Base-by-base conservation (phyloP, 2,329 filamentous ascomycete species). In the Biscogniauxia sp. region DNA sequence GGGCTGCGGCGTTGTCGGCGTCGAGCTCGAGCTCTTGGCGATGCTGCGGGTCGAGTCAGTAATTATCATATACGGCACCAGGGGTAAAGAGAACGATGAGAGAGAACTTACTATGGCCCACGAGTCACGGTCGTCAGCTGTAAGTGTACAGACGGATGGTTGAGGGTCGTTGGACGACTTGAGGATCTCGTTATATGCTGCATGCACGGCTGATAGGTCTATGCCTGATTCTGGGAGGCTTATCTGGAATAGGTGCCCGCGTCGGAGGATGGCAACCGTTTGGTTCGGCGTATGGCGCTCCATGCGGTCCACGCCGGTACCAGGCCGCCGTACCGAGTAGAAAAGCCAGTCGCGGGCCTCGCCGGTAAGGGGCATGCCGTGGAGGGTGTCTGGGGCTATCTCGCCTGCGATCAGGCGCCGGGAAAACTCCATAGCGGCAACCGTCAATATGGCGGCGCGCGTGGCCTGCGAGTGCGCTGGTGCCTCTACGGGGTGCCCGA, bases 161-260 rank as follows among this genome's bases (percentile, higher is more conserved):
- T 32, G 53, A n/a, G 11, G 1, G 2, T 63, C 51, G 2, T 62
- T 25, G 1, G 64, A 64, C 2, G 20, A 13, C 1, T 58, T 20
- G 9, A 66, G 20, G n/a, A 67, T 64, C 25, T 55, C 17, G 1
- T 51, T 23, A 50, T 54, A 67, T 13, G 65, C 32, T 11, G 52
- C 41, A 26, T 60, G 25, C 5, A 64, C 20, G 2, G 53, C 59
- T 13, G 45, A n/a, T 2, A 60, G 41, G 20, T 45, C 26, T 19
- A 11, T 28, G 1, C 20, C 32, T 5, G 45, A 15, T 1, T 57
- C 20, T 6, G 49, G 56, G 5, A 66, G 20, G 7, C 20, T 20
- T 8, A 66, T 25, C 37, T 63, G 57, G 51, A 67, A 67, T 19
- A 62, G 57, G 45, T 64, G 60, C 6, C 65, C 64, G 19, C 62